Conservation (phyloP, 2,329 filamentous ascomycete genomes). For the Aspergillus udagawae region DNA sequence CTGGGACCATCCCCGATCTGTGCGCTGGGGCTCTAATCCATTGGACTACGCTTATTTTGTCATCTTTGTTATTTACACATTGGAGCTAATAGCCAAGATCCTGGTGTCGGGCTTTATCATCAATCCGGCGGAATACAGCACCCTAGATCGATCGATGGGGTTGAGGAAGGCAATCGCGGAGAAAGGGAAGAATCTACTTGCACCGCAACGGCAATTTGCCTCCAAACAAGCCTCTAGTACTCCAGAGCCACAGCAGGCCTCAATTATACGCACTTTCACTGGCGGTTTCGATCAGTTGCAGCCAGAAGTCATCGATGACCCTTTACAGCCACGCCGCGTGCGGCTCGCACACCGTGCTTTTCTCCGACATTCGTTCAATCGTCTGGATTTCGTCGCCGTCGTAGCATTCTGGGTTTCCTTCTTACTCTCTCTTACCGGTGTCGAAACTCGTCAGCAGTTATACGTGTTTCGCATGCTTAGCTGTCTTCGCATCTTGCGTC, state of each 20-base stretch:
- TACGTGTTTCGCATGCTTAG: conserved; percentile 96
- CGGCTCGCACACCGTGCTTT: conserved; percentile 89
- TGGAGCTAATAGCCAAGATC: conserved; percentile 77
- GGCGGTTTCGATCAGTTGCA: conserved; percentile 65
- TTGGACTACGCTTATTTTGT: conserved; percentile 78
- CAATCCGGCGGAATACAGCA: conserved; percentile 89
- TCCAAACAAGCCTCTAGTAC: conserved; percentile 50
- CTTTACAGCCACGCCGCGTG: conserved; percentile 73
- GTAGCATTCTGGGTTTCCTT: conserved; percentile 95
- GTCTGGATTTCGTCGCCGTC: conserved; percentile 90
- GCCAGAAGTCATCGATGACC: conserved; percentile 54
- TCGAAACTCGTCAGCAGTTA: conserved; percentile 68
- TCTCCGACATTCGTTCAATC: conserved; percentile 90
- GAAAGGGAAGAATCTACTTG: conserved; percentile 74
- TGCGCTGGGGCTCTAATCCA: conserved; percentile 58
- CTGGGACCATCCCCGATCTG: conserved; percentile 56
- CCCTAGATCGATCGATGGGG: conserved; percentile 73
- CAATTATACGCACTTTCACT: conserved; percentile 73
- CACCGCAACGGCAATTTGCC: conserved; percentile 71
- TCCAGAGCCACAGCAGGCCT: conserved; percentile 38
- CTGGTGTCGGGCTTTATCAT: conserved; percentile 91
- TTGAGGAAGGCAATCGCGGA: conserved; percentile 69
- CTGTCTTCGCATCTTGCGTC: conserved; percentile 83
- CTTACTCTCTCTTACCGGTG: conserved; percentile 62
- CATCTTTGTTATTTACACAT: conserved; percentile 84